A percentile compares a stretch with the other conserved stretches of the same genome.
These are phyloP conservation scores for Prunus mira DNA, from an alignment of 306 rosid species.

Conservation along the genomic window DNA sequence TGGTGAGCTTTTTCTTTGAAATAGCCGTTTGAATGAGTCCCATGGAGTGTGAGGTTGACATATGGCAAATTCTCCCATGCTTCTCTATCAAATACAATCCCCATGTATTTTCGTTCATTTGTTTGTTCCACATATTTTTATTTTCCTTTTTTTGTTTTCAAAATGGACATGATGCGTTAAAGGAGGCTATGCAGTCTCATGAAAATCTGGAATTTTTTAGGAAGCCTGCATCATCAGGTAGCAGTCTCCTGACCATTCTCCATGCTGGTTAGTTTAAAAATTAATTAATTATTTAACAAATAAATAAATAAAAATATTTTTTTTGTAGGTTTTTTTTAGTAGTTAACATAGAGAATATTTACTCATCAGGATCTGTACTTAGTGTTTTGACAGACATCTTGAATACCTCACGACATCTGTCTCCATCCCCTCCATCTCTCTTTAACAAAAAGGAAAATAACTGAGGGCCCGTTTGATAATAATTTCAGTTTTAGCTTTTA, in stretches of 20 bases:
- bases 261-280: background rate
- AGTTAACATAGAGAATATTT: too few species aligned
- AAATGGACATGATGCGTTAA: background rate
- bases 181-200: background rate
- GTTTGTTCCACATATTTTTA: background rate
- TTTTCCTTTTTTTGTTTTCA: too few species aligned
- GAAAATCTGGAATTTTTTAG: background rate
- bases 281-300: too few species aligned
- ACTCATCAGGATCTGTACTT: too few species aligned
- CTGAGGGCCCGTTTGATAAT: too few species aligned
- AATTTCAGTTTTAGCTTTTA: too few species aligned
- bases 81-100: background rate
- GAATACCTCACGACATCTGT: too few species aligned
- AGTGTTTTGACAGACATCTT: too few species aligned
- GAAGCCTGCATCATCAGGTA: background rate
- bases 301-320: too few species aligned
- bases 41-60: slow-evolving; percentile 36
- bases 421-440: too few species aligned
- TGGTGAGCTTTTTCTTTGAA: slow-evolving; percentile 3
- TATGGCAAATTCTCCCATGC: slow-evolving; percentile 37
- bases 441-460: too few species aligned
- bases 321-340: too few species aligned
- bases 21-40: slow-evolving; percentile 44
- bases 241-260: background rate
- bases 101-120: background rate